Conservation (phyloP, 345 rosid genomes). For the Turnera subulata region DNA sequence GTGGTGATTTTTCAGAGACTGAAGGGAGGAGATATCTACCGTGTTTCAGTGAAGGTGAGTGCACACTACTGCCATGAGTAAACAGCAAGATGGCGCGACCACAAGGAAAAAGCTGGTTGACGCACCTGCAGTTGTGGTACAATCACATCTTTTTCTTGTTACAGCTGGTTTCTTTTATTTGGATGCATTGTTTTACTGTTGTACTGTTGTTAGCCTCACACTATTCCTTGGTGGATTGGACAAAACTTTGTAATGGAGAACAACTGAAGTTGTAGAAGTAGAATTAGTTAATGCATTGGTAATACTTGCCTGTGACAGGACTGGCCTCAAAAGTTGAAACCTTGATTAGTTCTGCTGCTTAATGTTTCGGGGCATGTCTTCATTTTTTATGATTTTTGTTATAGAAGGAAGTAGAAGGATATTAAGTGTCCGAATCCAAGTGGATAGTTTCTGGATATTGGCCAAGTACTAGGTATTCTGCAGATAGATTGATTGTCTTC, state of each 20-base stretch:
- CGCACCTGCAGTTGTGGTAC: constrained; percentile 41
- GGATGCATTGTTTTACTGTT: background rate
- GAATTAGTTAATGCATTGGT: background rate
- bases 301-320: background rate
- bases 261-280: no score
- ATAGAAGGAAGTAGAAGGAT: no score
- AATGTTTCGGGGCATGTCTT: no score
- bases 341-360: no score
- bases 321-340: no score
- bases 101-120: constrained; percentile 27
- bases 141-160: background rate
- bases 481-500: no score
- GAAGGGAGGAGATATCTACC: constrained; percentile 8
- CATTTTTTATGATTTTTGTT: no score
- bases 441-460: no score
- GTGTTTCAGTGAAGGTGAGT: constrained; percentile 1
- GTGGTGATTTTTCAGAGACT: constrained; percentile 7
- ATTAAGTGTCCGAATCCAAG: no score
- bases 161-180: background rate
- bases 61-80: constrained; percentile 30
- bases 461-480: no score
- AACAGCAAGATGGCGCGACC: constrained; percentile 32
- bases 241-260: no score
- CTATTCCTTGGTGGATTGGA: background rate
- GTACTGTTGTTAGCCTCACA: background rate